Percentiles rank a stretch among this genome's conserved stretches.
These are phyloP conservation scores for Trichoderma orchidacearum DNA, from an alignment of 495 filamentous ascomycete genomes.

Conservation along the genomic window DNA sequence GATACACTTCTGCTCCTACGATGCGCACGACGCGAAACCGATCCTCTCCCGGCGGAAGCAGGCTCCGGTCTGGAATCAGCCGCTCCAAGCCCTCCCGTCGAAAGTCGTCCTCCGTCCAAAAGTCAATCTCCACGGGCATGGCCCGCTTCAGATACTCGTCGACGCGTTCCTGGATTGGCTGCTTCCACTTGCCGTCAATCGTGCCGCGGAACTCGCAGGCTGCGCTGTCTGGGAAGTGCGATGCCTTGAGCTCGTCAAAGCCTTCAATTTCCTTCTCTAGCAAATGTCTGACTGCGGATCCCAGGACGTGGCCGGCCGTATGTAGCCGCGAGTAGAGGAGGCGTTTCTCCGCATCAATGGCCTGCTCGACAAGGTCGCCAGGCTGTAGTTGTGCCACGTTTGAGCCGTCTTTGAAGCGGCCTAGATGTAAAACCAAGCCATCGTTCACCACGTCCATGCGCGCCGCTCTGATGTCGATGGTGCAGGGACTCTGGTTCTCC, in stretches of 20 bases:
- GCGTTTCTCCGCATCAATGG: slow-evolving; percentile 39
- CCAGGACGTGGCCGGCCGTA: slow-evolving; percentile 51
- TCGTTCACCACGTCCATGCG: slow-evolving; percentile 29
- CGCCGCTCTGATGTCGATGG: slow-evolving; percentile 36
- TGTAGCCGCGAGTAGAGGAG: slow-evolving; percentile 45
- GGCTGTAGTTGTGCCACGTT: slow-evolving; percentile 11
- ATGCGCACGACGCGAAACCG: slow-evolving; percentile 38
- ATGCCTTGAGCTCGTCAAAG: slow-evolving; percentile 48
- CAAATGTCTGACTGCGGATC: slow-evolving; percentile 40
- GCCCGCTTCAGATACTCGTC: slow-evolving; percentile 35
- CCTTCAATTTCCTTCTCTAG: slow-evolving; percentile 30
- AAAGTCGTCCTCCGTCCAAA: slow-evolving; percentile 44
- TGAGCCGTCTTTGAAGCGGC: slow-evolving; percentile 23
- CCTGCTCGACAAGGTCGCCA: slow-evolving; percentile 30
- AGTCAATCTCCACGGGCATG: slow-evolving; percentile 44
- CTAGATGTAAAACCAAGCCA: slow-evolving; percentile 44
- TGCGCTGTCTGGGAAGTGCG: slow-evolving; percentile 47
- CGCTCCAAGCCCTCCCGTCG: slow-evolving; percentile 24
- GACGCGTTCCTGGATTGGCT: slow-evolving; percentile 36
- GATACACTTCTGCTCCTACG: slow-evolving; percentile 43
- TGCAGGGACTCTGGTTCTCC: slow-evolving; percentile 5
- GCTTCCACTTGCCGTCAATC: slow-evolving; percentile 46
- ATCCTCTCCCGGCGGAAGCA: slow-evolving; percentile 30
- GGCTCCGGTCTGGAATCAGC: slow-evolving; percentile 32
- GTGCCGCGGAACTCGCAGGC: slow-evolving; percentile 43